These are phyloP conservation scores for Fusarium albidum DNA, from an alignment of 2,329 filamentous ascomycete species.

Conservation along the genomic window DNA sequence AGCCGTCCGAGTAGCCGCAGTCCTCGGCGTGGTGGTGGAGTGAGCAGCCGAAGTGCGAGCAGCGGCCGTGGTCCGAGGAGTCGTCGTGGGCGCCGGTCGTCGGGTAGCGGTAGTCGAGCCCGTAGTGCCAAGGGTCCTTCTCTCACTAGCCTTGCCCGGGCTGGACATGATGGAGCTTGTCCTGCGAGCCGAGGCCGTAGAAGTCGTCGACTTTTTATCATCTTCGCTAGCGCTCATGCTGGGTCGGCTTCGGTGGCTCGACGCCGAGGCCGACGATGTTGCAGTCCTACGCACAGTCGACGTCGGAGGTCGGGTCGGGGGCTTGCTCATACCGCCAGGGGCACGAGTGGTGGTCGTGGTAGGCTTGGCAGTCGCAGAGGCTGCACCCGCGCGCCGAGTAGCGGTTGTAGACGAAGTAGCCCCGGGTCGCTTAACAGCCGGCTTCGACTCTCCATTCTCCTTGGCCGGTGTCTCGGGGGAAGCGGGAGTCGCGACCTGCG, in stretches of 20 bases:
- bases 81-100: constrained; percentile 44
- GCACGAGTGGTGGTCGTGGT: constrained; percentile 47
- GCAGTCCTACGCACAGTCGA: constrained; percentile 45
- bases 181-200: constrained; percentile 50
- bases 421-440: constrained; percentile 47
- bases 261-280: constrained; percentile 47
- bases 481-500: constrained; percentile 40
- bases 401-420: constrained; percentile 43
- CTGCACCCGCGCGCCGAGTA: constrained; percentile 28
- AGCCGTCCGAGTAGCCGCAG: constrained; percentile 48
- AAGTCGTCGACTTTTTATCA: constrained; percentile 55
- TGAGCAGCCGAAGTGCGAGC: constrained; percentile 38
- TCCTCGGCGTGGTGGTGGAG: constrained; percentile 24
- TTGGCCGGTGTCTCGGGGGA: constrained; percentile 47
- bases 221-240: constrained; percentile 60
- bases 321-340: constrained; percentile 55
- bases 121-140: constrained; percentile 47
- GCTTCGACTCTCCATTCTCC: constrained; percentile 41
- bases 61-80: constrained; percentile 47
- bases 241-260: constrained; percentile 56
- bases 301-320: constrained; percentile 56
- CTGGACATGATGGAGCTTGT: constrained; percentile 54
- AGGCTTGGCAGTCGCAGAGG: constrained; percentile 37
- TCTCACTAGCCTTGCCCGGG: constrained; percentile 46
- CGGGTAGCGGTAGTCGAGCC: constrained; percentile 45